Evolutionary conservation across 805 yeast genomes (phyloP), one percentile per base, ranked within the genome.

Genomic region (Torulaspora franciscae): DNA sequence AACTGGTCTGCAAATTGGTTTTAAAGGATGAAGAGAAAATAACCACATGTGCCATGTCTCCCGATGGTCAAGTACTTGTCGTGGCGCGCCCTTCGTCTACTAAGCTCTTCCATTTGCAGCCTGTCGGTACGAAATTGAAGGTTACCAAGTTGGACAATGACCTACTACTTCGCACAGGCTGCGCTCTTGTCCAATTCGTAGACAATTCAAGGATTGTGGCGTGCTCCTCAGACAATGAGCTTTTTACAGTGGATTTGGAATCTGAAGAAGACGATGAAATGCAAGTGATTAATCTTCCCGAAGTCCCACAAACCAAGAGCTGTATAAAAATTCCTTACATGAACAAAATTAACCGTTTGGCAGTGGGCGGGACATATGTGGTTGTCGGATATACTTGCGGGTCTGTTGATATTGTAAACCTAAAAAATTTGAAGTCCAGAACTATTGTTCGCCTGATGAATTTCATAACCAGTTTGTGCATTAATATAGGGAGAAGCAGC

Each of bases 1-100:
- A 75, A 46, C 64, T 89, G 47, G 80, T 85, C 2, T 72, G 85
- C 42, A 85, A 85, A 65, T 59, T 86, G 56, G 69, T 76, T 2
- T 67, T 83, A 47, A 72, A 79, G 37, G 93, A 83, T 51, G 95
- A 85, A 26, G 96, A 88, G 51, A 85, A 85, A 65, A 82, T 93
- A 40, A 70, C 88, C 1, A 67, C 75, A 28, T 87, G 84, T 47
- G 72, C 79, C 7, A 61, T 90, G 32, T 83, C 88, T 14, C 73
- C 75, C 17, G 79, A 79, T 51, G 90, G 85, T 2, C 69, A 77
- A 27, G 70, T 79, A 23, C 65, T 93, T 42, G 83, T 82, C 0
- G 93, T 90, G 15, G 79, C 89, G 5, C 80, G 95, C 35, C 67
- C 80, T 35, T 70, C 80, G 10, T 73, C 81, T 1, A 79, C 86